Conservation (phyloP, 2,329 filamentous ascomycete species). For the Tolypocladium amazonense region DNA sequence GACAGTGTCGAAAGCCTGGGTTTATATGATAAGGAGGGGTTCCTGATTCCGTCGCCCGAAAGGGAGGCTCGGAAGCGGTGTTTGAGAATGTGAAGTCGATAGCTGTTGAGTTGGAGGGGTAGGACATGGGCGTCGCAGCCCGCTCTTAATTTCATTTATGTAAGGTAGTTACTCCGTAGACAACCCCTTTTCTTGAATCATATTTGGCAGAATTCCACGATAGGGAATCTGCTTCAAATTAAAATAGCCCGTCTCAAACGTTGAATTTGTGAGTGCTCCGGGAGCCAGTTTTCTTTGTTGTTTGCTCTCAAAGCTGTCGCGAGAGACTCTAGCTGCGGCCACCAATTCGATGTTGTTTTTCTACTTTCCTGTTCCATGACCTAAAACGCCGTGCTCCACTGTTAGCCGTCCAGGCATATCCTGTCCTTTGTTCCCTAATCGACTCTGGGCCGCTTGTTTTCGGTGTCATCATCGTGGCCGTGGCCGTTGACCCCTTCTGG, state of each 20-base stretch:
- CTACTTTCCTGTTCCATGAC: background rate
- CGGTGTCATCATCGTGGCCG: conserved; percentile 23
- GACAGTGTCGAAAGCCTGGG: conserved; percentile 28
- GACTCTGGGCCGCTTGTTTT: conserved; percentile 37
- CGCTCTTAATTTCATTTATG: background rate
- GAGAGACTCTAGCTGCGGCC: background rate
- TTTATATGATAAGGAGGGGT: conserved; percentile 35
- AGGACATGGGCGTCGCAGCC: background rate
- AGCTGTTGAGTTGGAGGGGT: background rate
- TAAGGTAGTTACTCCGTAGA: background rate
- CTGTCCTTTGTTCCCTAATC: conserved; percentile 18
- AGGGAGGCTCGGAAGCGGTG: conserved; percentile 11
- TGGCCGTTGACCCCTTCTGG: conserved; percentile 33
- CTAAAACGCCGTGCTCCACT: conserved; percentile 12
- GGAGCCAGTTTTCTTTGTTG: too few species aligned
- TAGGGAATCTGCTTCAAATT: background rate
- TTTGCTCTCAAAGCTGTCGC: background rate
- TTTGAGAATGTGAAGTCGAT: conserved; percentile 2
- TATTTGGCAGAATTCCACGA: background rate
- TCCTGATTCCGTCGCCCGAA: conserved; percentile 31
- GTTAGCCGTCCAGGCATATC: background rate
- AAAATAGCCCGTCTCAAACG: background rate
- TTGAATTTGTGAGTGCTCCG: background rate
- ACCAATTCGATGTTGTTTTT: background rate
- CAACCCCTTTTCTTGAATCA: background rate